Percentiles rank a stretch among this genome's conserved stretches.
phyloP scores from a whole-genome alignment of 306 rosid species.

The Malus domestica region ASM211411v1 NC_041797.1:375001-375500 shows the following conservation, averaged over 20 bases:
- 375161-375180: slow-evolving; percentile 90
- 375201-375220: not conserved
- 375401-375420: slow-evolving; percentile 16
- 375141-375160: slow-evolving; percentile 95
- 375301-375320: slow-evolving; percentile 95
- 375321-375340: slow-evolving; percentile 71
- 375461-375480: not conserved
- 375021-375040: not conserved
- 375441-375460: not conserved
- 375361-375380: slow-evolving; percentile 74
- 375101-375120: slow-evolving; percentile 60
- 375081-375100: not conserved
- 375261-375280: not conserved
- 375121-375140: slow-evolving; percentile 99
- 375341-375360: slow-evolving; percentile 73
- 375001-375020: not conserved
- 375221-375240: not conserved
- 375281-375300: slow-evolving; percentile 68
- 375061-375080: not conserved
- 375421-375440: slow-evolving; percentile 4
- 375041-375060: not conserved
- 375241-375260: slow-evolving; percentile 21
- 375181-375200: slow-evolving; percentile 7
- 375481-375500: not conserved
- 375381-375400: slow-evolving; percentile 93